Evolutionary conservation across 129 eudicot species (phyloP).

Genomic region (Gnaphalium uliginosum): DNA sequence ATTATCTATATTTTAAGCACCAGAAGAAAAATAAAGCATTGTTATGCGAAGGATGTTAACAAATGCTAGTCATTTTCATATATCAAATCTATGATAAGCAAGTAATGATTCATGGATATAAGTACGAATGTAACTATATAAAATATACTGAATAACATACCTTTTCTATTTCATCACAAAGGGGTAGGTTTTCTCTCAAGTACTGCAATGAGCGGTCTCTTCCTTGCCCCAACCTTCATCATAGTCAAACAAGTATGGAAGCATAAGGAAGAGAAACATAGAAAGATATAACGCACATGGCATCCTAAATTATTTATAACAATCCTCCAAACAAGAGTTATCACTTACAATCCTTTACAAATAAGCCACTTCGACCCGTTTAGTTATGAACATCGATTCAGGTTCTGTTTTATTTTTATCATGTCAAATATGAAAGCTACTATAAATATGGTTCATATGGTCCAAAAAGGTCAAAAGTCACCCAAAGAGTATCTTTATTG

Average conservation of each 20-base stretch:
- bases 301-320: neutral
- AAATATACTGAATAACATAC: constrained; percentile 26
- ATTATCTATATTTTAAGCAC: neutral
- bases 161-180: constrained; percentile 89
- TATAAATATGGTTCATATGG: neutral
- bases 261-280: neutral
- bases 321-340: neutral
- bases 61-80: neutral
- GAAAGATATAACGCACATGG: neutral
- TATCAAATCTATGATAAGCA: constrained; percentile 11
- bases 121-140: neutral
- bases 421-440: neutral
- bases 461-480: neutral
- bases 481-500: neutral
- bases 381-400: neutral
- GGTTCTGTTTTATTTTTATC: neutral
- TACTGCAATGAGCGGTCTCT: constrained; percentile 85
- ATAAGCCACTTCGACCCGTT: neutral
- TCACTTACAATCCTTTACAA: neutral
- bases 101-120: neutral
- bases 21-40: neutral
- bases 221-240: constrained; percentile 93
- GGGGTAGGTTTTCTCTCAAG: constrained; percentile 74
- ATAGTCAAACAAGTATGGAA: neutral
- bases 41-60: neutral